phyloP scores from a whole-genome alignment of 352 stramenopile genomes.

The Phytopythium aichiense region DNA sequence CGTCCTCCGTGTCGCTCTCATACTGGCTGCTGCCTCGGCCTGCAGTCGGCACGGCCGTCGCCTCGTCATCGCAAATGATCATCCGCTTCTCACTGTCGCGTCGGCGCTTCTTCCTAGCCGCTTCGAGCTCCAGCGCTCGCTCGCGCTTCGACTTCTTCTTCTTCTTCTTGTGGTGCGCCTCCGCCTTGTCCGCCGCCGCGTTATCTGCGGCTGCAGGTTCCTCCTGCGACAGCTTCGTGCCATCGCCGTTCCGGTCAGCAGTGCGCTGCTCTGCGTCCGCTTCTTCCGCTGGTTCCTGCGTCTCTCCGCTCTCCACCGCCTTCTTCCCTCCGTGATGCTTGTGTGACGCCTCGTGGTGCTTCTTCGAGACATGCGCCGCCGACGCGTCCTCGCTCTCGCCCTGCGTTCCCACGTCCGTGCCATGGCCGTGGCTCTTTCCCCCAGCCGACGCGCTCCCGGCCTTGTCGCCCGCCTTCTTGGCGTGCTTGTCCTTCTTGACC shows the following conservation, averaged over 20 bases:
- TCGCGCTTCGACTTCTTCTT: constrained; percentile 37
- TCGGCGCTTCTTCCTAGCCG: constrained; percentile 32
- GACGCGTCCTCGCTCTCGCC: constrained; percentile 2
- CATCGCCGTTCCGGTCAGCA: constrained; percentile 8
- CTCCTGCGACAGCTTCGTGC: background rate
- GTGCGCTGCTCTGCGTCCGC: constrained; percentile 7
- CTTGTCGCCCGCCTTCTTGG: constrained; percentile 17
- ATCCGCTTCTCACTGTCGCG: constrained; percentile 59
- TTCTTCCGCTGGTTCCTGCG: constrained; percentile 10
- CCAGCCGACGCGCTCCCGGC: constrained; percentile 1
- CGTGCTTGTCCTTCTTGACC: constrained; percentile 13
- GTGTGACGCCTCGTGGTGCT: constrained; percentile 4
- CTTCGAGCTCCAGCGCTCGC: constrained; percentile 14
- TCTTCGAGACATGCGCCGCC: background rate
- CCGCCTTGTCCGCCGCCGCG: background rate
- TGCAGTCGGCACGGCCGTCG: background rate
- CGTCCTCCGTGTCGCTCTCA: constrained; percentile 37
- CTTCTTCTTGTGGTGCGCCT: constrained; percentile 33
- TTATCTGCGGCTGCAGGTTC: background rate
- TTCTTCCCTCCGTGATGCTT: constrained; percentile 1
- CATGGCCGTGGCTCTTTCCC: background rate
- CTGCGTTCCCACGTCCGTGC: background rate
- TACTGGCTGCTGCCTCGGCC: constrained; percentile 4
- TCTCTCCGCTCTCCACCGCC: background rate
- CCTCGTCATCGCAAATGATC: constrained; percentile 86